phyloP scores from a whole-genome alignment of 495 filamentous ascomycete species.

The Entonaema liquescens region DNA sequence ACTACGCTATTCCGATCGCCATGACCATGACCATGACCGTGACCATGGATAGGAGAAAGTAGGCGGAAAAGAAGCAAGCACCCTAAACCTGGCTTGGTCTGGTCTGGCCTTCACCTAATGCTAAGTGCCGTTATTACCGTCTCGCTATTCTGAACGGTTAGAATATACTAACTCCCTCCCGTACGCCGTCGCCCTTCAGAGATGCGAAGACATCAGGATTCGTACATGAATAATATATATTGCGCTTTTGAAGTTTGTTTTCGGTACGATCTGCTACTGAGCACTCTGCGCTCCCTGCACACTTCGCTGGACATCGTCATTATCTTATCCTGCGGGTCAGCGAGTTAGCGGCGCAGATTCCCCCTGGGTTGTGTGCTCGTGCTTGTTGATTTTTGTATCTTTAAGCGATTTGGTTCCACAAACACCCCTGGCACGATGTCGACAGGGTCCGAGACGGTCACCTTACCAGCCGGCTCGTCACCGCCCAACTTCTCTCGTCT shows the following conservation, averaged over 20 bases:
- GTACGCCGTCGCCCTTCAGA: slow-evolving; percentile 17
- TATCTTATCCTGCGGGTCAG: slow-evolving; percentile 9
- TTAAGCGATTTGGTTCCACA: slow-evolving; percentile 40
- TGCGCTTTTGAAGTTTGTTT: slow-evolving; percentile 28
- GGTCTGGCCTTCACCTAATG: background rate
- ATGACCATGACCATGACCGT: slow-evolving; percentile 8
- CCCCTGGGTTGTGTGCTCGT: background rate
- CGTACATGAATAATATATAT: slow-evolving; percentile 10
- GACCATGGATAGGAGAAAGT: slow-evolving; percentile 13
- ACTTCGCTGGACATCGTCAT: slow-evolving; percentile 22
- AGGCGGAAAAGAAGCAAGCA: background rate
- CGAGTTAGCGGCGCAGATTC: slow-evolving; percentile 14
- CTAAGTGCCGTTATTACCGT: slow-evolving; percentile 6
- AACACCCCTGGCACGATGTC: slow-evolving; percentile 31
- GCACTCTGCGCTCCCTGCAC: slow-evolving; percentile 13
- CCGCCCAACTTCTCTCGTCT: slow-evolving; percentile 36
- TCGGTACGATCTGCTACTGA: slow-evolving; percentile 18
- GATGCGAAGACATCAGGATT: slow-evolving; percentile 18
- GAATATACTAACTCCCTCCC: slow-evolving; percentile 7
- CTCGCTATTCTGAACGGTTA: too few relatives aligned
- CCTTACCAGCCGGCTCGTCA: slow-evolving; percentile 24
- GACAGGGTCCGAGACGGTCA: slow-evolving; percentile 40
- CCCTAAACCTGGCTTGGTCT: too few relatives aligned
- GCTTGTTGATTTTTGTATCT: slow-evolving; percentile 28
- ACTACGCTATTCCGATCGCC: background rate